Base-by-base conservation (phyloP, 2,329 filamentous ascomycete species). In the Fusarium palustre region DNA sequence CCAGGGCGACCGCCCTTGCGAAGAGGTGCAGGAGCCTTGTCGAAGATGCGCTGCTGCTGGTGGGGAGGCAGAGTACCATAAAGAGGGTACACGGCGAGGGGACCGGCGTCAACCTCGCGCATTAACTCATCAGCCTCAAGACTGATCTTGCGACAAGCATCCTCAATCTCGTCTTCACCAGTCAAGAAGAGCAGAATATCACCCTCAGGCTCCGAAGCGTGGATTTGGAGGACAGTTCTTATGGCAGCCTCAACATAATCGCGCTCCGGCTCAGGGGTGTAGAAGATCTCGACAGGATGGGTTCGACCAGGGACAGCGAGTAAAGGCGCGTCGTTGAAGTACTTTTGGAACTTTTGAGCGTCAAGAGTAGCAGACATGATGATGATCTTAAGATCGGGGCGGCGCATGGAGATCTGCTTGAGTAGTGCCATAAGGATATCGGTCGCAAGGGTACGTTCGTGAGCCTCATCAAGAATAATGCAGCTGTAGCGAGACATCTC, bases 291-390 rank as follows among this genome's bases (percentile, higher is more conserved):
- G 76, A 99, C 96, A 8, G 96, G 94, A 79, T 97, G 91, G 22
- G 96, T 99, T 80, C 96, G 90, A 78, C 96, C 96, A 36, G 96
- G 96, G 4, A 99, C 96, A 25, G 95, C 93, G 54, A 99, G 88
- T 41, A 99, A 86, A 9, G 96, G 96, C 7, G 96, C 96, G 75
- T 97, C 89, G 81, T 94, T 92, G 84, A 99, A 99, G 83, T 99
- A 99, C 64, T 90, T 91, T 80, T 98, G 96, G 79, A 99, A 99
- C 82, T 99, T 99, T 77, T 97, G 91, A 7, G 96, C 96, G 81
- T 99, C 96, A 56, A 99, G 87, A 12, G 96, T 99, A 64, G 96
- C 96, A 77, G 95, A 98, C 90, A 98, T 99, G 86, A 99, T 96
- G 77, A 99, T 96, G 76, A 99, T 92, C 84, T 99, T 99, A 76